These are phyloP conservation scores for Aureobasidium subglaciale DNA, from an alignment of 2,329 filamentous ascomycete species.

Conservation along the genomic window DNA sequence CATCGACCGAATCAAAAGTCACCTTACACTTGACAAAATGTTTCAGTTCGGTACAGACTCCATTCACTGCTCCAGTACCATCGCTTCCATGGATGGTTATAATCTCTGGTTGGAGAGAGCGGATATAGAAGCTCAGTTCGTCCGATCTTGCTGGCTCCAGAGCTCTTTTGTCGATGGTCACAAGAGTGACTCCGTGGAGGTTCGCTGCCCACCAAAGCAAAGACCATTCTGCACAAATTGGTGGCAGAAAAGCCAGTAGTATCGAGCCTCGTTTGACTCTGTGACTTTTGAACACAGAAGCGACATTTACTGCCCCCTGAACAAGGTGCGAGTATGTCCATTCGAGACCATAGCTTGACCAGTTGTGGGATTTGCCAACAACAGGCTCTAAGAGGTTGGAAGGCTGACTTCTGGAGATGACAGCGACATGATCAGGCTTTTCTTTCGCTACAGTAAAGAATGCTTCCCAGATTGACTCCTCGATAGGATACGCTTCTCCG, in stretches of 20 bases:
- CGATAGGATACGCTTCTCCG: neutral
- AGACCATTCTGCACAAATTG: slow-evolving; percentile 4
- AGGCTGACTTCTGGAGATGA: neutral
- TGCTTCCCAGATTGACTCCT: neutral
- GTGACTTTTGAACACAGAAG: neutral
- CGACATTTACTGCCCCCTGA: neutral
- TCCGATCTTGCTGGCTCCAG: slow-evolving; percentile 1
- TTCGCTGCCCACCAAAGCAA: neutral
- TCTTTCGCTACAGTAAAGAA: neutral
- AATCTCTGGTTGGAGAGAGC: neutral
- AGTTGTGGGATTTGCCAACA: neutral
- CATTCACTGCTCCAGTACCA: neutral
- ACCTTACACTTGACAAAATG: neutral
- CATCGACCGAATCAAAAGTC: neutral
- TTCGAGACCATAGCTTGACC: neutral
- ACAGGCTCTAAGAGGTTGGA: neutral
- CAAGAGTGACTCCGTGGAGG: neutral
- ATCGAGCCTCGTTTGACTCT: neutral
- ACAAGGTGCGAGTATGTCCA: neutral
- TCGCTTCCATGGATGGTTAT: neutral
- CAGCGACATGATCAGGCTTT: neutral
- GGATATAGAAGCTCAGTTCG: neutral
- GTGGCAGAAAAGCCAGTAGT: neutral
- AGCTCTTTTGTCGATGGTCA: neutral
- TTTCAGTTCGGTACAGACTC: neutral